These are phyloP conservation scores for Pleurotus tuber-regium DNA, from an alignment of 768 basidiomycete species.

Conservation along the genomic window DNA sequence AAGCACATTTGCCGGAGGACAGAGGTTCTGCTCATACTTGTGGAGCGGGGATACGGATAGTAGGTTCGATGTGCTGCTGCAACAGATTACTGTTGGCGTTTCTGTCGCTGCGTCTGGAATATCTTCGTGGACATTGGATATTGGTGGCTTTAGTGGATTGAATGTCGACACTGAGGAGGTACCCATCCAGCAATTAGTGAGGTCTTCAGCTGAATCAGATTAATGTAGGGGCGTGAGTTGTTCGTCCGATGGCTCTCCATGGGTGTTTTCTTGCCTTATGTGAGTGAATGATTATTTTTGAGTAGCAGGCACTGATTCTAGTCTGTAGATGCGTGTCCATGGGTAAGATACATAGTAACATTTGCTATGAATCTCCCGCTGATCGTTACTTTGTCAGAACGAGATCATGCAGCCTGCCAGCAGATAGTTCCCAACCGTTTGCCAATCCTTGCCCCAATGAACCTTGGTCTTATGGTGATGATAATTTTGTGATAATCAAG, in stretches of 20 bases:
- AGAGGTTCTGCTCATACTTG: slow-evolving; percentile 34
- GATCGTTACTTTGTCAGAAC: slow-evolving; percentile 16
- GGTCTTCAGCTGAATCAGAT: no score
- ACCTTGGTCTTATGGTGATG: slow-evolving; percentile 36
- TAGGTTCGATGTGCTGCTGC: slow-evolving; percentile 30
- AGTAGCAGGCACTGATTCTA: background rate
- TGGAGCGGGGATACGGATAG: slow-evolving; percentile 36
- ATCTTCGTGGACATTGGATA: slow-evolving; percentile 35
- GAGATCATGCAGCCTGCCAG: slow-evolving; percentile 25
- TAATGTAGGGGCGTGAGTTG: slow-evolving; percentile 26
- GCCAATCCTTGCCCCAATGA: slow-evolving; percentile 36
- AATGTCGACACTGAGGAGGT: slow-evolving; percentile 27
- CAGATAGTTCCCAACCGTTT: slow-evolving; percentile 17
- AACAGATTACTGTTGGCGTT: slow-evolving; percentile 33
- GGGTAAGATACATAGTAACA: slow-evolving; percentile 17
- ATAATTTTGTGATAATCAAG: slow-evolving; percentile 33
- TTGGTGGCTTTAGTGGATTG: slow-evolving; percentile 32
- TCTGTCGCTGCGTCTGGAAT: slow-evolving; percentile 34
- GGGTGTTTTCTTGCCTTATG: slow-evolving; percentile 36
- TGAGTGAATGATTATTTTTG: slow-evolving; percentile 16
- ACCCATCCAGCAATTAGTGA: no score
- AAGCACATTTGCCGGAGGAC: slow-evolving; percentile 34
- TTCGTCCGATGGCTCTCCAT: slow-evolving; percentile 35
- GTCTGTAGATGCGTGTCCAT: slow-evolving; percentile 27
- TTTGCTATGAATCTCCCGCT: background rate